phyloP scores from a whole-genome alignment of 164 flowering plant species.

The Aristolochia contorta region DNA sequence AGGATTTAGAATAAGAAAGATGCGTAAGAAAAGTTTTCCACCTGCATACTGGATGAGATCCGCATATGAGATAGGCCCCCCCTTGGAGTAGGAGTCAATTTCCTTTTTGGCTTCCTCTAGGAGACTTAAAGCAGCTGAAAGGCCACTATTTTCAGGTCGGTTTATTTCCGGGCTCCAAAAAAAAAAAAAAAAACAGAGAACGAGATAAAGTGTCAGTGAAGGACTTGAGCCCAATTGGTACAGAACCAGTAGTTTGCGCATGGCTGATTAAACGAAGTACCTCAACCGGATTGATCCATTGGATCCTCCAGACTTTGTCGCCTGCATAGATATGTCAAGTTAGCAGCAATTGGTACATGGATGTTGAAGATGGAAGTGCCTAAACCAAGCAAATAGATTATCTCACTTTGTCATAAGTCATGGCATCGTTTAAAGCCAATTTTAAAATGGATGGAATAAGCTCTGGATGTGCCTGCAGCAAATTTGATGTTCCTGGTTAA shows the following conservation, averaged over 20 bases:
- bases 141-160: constrained; percentile 87
- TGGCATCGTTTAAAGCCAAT: constrained; percentile 66
- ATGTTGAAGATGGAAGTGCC: not conserved
- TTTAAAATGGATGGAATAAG: constrained; percentile 64
- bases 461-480: constrained; percentile 53
- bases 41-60: constrained; percentile 93
- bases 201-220: not conserved
- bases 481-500: not conserved
- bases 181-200: not conserved
- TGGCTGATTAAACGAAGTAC: constrained; percentile 21
- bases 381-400: not conserved
- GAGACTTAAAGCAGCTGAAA: constrained; percentile 61
- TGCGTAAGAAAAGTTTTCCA: constrained; percentile 11
- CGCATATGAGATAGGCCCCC: constrained; percentile 84
- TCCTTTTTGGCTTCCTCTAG: constrained; percentile 78
- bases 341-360: not conserved
- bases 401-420: constrained; percentile 88
- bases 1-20: too few relatives aligned
- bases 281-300: constrained; percentile 94
- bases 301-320: constrained; percentile 89
- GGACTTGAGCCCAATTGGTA: not conserved
- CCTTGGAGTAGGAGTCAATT: constrained; percentile 80
- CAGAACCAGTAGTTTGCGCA: not conserved
- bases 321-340: constrained; percentile 35
- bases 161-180: constrained; percentile 82